Evolutionary conservation across 345 rosid genomes (phyloP).

Genomic region (Syzygium aromaticum): DNA sequence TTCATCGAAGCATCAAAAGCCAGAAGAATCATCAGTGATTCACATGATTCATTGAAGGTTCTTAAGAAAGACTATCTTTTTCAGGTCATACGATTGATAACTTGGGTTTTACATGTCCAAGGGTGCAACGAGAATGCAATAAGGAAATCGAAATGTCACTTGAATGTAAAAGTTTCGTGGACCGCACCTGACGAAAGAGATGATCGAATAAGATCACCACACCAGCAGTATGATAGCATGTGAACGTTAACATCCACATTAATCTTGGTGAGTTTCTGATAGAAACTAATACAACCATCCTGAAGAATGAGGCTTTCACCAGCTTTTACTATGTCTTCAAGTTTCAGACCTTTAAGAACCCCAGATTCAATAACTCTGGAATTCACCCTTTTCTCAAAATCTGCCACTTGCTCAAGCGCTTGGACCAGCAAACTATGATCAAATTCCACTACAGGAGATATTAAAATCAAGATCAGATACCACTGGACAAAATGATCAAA

Average conservation of each 20-base stretch:
- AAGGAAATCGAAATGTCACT: neutral
- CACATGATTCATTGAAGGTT: neutral
- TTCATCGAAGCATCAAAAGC: neutral
- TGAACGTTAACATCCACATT: constrained; percentile 51
- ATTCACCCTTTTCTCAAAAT: constrained; percentile 75
- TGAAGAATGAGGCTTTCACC: constrained; percentile 77
- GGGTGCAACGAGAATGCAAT: neutral
- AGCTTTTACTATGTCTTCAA: constrained; percentile 85
- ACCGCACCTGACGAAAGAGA: constrained; percentile 60
- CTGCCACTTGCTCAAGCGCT: constrained; percentile 66
- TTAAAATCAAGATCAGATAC: constrained; percentile 2
- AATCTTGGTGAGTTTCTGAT: constrained; percentile 45
- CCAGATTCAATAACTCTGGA: constrained; percentile 75
- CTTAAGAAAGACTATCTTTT: neutral
- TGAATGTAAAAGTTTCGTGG: neutral
- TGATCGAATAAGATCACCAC: constrained; percentile 80
- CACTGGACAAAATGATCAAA: neutral
- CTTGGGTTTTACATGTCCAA: neutral
- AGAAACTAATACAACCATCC: constrained; percentile 76
- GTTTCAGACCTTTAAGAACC: constrained; percentile 74
- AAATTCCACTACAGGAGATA: constrained; percentile 45
- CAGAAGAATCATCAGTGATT: neutral
- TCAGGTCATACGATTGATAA: neutral
- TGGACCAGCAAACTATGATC: constrained; percentile 52
- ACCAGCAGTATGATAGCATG: constrained; percentile 93